Base-by-base conservation (phyloP, 2,329 filamentous ascomycete genomes). In the Phialophora macrospora region DNA sequence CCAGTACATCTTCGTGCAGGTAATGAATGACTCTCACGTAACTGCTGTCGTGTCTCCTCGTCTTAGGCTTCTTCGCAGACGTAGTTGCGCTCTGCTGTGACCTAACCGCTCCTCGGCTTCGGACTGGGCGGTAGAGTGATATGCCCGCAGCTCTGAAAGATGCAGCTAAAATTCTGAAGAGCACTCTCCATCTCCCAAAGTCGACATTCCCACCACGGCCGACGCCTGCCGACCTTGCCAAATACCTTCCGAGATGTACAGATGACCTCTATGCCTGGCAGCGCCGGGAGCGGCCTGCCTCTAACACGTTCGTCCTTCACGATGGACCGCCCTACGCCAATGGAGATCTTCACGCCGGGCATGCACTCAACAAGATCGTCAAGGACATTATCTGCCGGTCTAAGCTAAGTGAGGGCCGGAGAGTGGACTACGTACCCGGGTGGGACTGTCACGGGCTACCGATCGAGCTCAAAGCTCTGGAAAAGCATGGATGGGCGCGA, bases 371-470 rank as follows among this genome's bases (percentile, higher is more conserved):
- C 79, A 99, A 99, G 80, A 90, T 98, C 72, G 83, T 97, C 66
- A 99, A 99, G 81, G 95, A 99, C 78, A 91, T 98, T 74, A 91
- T 96, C 68, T 84, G 93, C 72, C 87, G 95, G 48, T 88, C 90
- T 67, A 88, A 97, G 79, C 81, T 98, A 66, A 87, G 91, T 67
- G 85, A 89, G 74, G 95, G 92, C 20, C 88, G 86, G 71, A 84
- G 87, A 68, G 88, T 98, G 38, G 83, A 88, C 46, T 99, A 96
- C 74, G 83, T 93, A 17, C 95, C 95, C 1, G 94, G 95, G 54
- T 99, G 95, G 95, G 96, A 99, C 76, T 99, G 95, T 71, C 95
- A 99, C 81, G 95, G 95, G 0, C 84, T 99, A 56, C 95, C 95
- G 0, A 99, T 99, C 74, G 95, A 99, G 82, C 85, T 98, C 73